Base-by-base conservation (phyloP, 805 yeast species). In the Wickerhamomyces silvicola region DNA sequence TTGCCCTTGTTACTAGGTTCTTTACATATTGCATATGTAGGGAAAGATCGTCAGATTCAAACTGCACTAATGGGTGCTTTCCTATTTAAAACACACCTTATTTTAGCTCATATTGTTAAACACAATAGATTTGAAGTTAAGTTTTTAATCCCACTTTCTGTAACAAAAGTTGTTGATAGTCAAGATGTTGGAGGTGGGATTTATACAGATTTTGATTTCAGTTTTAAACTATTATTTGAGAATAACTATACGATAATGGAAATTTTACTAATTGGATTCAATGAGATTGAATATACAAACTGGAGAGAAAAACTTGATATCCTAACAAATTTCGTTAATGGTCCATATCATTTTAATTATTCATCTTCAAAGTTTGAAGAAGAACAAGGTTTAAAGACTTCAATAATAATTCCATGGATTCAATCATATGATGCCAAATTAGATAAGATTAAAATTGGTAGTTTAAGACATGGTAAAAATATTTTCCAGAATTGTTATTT, bases 31-130 rank as follows among this genome's bases (percentile, higher is more conserved):
- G 50, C 62, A 2, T 75, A 75, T 71, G 35, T 60, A 3, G 57
- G 56, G 12, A 30, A 22, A 7, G 42, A 37, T n/a, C 23, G 30
- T 10, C 28, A 33, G 10, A 24, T 37, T 10, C 35, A 31, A 19
- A 28, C 30, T 17, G 39, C 39, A 42, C 14, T 49, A 34, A 36
- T 46, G 54, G 50, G 74, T 57, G 32, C 61, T 48, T 26, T 73
- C 26, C 43, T 73, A 14, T 75, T 70, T 55, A 71, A 75, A 37
- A 62, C 75, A 5, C 77, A 73, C 46, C 45, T 75, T 18, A 40
- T 76, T 1, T 36, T 71, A 22, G 53, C 63, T 10, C 37, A 56
- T 16, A 37, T 55, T 12, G 29, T 45, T 16, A 54, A 52, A 37
- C 31, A 33, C 10, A 34, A 42, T 7, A 56, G 43, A 18, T 45